phyloP scores from a whole-genome alignment of 805 yeast genomes.

The Blastobotrys americana region DNA sequence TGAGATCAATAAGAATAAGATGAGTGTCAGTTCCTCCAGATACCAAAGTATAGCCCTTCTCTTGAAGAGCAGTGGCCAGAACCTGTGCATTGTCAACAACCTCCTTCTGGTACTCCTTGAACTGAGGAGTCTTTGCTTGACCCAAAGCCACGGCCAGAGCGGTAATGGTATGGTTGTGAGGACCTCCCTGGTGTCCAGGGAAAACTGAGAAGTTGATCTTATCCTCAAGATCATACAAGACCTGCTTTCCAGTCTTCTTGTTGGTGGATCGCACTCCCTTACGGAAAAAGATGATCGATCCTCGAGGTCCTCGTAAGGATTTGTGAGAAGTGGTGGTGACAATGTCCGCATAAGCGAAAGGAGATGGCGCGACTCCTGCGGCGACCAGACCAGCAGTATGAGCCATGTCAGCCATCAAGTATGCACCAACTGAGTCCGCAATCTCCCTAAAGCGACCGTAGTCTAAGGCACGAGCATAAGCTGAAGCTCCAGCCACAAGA shows the following conservation, averaged over 20 bases:
- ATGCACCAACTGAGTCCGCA: slow-evolving; percentile 90
- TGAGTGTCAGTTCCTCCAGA: slow-evolving; percentile 95
- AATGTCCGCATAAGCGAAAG: slow-evolving; percentile 88
- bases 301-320: slow-evolving; percentile 97
- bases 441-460: slow-evolving; percentile 84
- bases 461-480: slow-evolving; percentile 86
- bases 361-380: slow-evolving; percentile 89
- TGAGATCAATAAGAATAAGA: slow-evolving; percentile 76
- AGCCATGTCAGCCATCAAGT: slow-evolving; percentile 91
- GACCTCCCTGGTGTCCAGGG: slow-evolving; percentile 99
- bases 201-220: slow-evolving; percentile 93
- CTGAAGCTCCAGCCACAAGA: slow-evolving; percentile 95
- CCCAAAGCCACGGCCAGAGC: slow-evolving; percentile 93
- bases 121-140: slow-evolving; percentile 86
- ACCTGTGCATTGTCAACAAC: slow-evolving; percentile 76
- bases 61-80: slow-evolving; percentile 60
- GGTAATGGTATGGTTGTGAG: slow-evolving; percentile 95
- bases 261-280: slow-evolving; percentile 81
- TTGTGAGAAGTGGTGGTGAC: slow-evolving; percentile 98
- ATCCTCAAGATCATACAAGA: slow-evolving; percentile 78
- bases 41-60: slow-evolving; percentile 68
- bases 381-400: slow-evolving; percentile 95
- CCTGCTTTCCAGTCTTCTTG: slow-evolving; percentile 70
- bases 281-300: slow-evolving; percentile 96
- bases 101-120: slow-evolving; percentile 73